Base-by-base conservation (phyloP, 805 yeast genomes). In the Spathaspora gorwiae region DNA sequence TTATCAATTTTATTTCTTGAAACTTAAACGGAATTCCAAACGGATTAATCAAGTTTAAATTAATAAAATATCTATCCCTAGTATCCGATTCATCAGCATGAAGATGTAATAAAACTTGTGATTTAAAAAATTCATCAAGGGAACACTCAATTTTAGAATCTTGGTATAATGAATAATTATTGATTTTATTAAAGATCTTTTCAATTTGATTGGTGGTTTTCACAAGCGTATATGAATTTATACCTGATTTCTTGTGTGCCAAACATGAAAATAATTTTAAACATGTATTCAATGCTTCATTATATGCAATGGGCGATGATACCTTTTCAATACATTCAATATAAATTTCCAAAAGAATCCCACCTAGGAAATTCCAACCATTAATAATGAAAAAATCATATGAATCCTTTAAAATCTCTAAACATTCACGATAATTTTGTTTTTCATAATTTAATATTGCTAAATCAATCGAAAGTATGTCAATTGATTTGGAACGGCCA, bases 311-410 rank as follows among this genome's bases (percentile, higher is more conserved):
- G 5, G 55, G 44, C 4, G 24, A 19, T 52, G 56, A 39, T 62
- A 51, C 26, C 26, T 75, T 66, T 48, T 78, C 79, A 33, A 90
- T 69, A 54, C 96, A 88, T 35, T 80, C 80, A 27, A 87, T 73
- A 56, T 83, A 89, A 1, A 83, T 68, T 52, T 79, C 80, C 34
- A 88, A 69, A 13, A 92, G 63, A n/a, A 75, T 64, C 6, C 80
- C 73, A 1, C 95, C 87, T 56, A 89, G 79, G 38, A 68, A 62
- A 42, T 77, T 77, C 97, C 97, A 90, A 1, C 90, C 88, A 39
- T 82, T 79, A 14, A 73, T 64, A 7, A 77, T 73, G 55, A 86
- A 90, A 45, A 80, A 80, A 34, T 78, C 80, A 39, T 87, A 87
- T 2, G 94, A 81, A 7, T 81, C 79, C 34, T 80, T 79, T 10